These are phyloP conservation scores for Phialocephala subalpina DNA, from an alignment of 2,329 filamentous ascomycete genomes.

Conservation along the genomic window DNA sequence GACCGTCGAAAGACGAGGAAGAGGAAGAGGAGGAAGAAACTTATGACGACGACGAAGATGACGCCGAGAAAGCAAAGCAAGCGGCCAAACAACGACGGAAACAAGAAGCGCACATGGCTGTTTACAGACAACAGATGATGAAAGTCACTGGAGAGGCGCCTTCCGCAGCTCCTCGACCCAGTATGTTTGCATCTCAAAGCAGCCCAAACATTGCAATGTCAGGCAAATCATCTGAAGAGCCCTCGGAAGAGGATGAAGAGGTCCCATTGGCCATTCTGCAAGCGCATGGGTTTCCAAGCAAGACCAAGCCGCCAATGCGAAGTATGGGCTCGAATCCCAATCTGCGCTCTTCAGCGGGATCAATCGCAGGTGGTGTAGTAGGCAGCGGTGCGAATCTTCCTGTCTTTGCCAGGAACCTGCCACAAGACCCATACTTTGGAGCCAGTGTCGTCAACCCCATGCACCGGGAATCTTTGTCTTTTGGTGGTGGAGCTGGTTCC, in stretches of 20 bases:
- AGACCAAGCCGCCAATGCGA: slow-evolving; percentile 76
- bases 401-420: slow-evolving; percentile 82
- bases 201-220: slow-evolving; percentile 61
- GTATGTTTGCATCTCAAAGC: slow-evolving; percentile 65
- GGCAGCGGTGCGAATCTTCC: slow-evolving; percentile 61
- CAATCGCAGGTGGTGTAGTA: slow-evolving; percentile 60
- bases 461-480: slow-evolving; percentile 77
- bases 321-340: slow-evolving; percentile 76
- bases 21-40: slow-evolving; percentile 70
- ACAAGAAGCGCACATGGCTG: slow-evolving; percentile 88
- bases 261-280: slow-evolving; percentile 86
- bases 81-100: slow-evolving; percentile 81
- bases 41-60: slow-evolving; percentile 80
- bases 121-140: slow-evolving; percentile 96
- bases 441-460: slow-evolving; percentile 77
- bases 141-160: slow-evolving; percentile 83
- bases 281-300: slow-evolving; percentile 87
- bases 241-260: slow-evolving; percentile 84
- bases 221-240: slow-evolving; percentile 49
- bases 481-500: slow-evolving; percentile 65
- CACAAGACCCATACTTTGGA: slow-evolving; percentile 85
- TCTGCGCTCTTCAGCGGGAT: slow-evolving; percentile 67
- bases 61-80: slow-evolving; percentile 76
- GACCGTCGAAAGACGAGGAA: slow-evolving; percentile 59
- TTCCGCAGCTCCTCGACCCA: slow-evolving; percentile 56